Conservation (phyloP, 208 protist genomes). For the Trichomonas tenax region DNA sequence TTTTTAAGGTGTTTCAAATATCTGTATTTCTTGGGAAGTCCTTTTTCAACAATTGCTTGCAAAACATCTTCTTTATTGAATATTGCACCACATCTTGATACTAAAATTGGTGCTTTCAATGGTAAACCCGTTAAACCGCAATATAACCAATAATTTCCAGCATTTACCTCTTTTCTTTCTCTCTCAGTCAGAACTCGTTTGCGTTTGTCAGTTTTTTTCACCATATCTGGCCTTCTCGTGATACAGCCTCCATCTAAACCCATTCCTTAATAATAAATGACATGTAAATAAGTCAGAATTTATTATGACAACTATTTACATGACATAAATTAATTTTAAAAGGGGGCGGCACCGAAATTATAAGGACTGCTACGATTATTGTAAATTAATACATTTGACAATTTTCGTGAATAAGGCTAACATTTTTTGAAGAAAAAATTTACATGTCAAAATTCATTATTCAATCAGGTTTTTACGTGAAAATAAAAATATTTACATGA, state of each 20-base stretch:
- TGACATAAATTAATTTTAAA: too few relatives aligned
- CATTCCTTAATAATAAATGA: not conserved
- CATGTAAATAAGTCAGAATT: too few relatives aligned
- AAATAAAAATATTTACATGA: too few relatives aligned
- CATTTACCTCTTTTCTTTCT: not conserved
- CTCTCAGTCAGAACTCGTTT: not conserved
- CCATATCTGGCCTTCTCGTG: not conserved
- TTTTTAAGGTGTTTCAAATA: not conserved
- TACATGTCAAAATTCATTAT: too few relatives aligned
- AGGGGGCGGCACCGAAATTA: too few relatives aligned
- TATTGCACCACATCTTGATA: not conserved
- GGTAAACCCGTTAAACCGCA: not conserved
- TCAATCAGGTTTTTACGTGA: too few relatives aligned
- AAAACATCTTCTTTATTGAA: not conserved
- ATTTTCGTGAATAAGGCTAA: too few relatives aligned
- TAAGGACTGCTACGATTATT: too few relatives aligned
- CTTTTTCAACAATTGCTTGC: not conserved
- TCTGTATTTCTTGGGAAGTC: not conserved
- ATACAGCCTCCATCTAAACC: not conserved
- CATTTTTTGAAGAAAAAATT: too few relatives aligned
- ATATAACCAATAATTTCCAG: not conserved
- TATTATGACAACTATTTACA: too few relatives aligned
- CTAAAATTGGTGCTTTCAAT: not conserved
- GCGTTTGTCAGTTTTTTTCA: not conserved
- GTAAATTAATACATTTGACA: too few relatives aligned